A percentile compares a stretch with the other conserved stretches of the same genome.
phyloP scores from a whole-genome alignment of 1,139 yeast species.

The Sugiyamaella xylanicola region DNA sequence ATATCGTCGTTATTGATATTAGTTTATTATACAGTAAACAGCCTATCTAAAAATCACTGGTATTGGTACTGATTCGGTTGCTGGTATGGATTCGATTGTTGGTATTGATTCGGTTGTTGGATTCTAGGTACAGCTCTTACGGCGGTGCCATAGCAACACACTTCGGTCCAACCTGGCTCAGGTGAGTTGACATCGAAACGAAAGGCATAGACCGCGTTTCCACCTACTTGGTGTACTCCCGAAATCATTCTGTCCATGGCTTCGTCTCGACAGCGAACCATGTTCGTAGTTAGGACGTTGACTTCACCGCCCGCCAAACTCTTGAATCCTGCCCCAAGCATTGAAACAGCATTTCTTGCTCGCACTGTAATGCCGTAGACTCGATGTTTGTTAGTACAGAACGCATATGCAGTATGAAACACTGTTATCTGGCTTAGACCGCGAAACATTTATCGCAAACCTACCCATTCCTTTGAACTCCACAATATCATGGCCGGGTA shows the following conservation, averaged over 20 bases:
- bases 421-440: no score
- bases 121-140: conserved; percentile 28
- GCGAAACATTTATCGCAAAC: no score
- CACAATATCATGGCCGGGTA: conserved; percentile 33
- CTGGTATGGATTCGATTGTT: no score
- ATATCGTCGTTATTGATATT: no score
- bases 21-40: no score
- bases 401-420: no score
- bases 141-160: conserved; percentile 36
- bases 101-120: no score
- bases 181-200: conserved; percentile 30
- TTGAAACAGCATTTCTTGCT: conserved; percentile 28
- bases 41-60: no score
- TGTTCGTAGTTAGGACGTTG: conserved; percentile 30
- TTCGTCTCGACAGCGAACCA: conserved; percentile 32
- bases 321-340: conserved; percentile 33
- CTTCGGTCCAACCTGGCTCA: conserved; percentile 30
- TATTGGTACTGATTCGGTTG: no score
- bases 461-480: conserved; percentile 27
- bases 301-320: conserved; percentile 34
- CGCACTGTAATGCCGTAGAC: conserved; percentile 36
- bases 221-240: conserved; percentile 32
- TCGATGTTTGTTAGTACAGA: neutral
- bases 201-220: conserved; percentile 34
- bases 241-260: conserved; percentile 33